phyloP scores from a whole-genome alignment of 1,139 yeast genomes.

The Scheffersomyces illinoinensis region DNA sequence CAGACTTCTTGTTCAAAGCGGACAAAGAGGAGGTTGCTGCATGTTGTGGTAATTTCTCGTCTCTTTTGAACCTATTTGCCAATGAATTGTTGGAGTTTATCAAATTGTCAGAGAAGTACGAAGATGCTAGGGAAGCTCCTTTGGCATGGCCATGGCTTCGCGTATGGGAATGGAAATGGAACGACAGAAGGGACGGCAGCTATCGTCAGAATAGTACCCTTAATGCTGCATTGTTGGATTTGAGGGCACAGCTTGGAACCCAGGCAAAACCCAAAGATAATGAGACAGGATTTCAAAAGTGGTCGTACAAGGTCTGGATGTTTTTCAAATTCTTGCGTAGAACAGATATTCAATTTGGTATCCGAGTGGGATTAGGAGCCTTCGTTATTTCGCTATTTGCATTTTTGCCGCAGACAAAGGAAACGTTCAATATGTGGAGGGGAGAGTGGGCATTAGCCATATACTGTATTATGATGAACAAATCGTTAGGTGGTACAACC shows the following conservation, averaged over 20 bases:
- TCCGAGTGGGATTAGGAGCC: constrained; percentile 80
- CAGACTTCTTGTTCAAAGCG: constrained; percentile 45
- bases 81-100: constrained; percentile 55
- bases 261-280: not conserved
- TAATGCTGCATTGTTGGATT: constrained; percentile 39
- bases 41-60: constrained; percentile 78
- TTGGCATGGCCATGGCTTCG: constrained; percentile 55
- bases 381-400: constrained; percentile 68
- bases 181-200: not conserved
- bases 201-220: constrained; percentile 16
- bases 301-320: constrained; percentile 31
- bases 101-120: constrained; percentile 45
- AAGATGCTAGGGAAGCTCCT: constrained; percentile 24
- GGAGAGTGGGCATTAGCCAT: constrained; percentile 86
- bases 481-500: constrained; percentile 83
- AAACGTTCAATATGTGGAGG: constrained; percentile 62
- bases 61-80: constrained; percentile 63
- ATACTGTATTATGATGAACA: constrained; percentile 81
- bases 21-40: constrained; percentile 84
- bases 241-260: constrained; percentile 30
- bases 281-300: not conserved
- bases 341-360: constrained; percentile 75
- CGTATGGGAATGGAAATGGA: constrained; percentile 39
- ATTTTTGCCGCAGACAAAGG: constrained; percentile 56
- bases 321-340: constrained; percentile 41